These are phyloP conservation scores for Curvularia verruculosa DNA, from an alignment of 2,329 filamentous ascomycete species.

Conservation along the genomic window DNA sequence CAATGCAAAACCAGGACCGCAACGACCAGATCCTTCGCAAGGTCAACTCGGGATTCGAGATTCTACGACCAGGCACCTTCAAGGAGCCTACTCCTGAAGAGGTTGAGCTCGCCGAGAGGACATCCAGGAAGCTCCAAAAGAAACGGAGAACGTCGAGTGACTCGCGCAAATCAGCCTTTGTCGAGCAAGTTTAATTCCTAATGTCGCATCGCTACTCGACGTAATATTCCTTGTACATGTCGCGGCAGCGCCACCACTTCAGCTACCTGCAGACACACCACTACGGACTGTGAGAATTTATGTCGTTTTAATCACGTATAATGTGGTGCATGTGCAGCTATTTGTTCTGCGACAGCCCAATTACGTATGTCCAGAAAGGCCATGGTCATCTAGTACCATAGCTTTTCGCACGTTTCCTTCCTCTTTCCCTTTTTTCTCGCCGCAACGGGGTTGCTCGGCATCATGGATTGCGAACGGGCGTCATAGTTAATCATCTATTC, in stretches of 20 bases:
- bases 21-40: constrained; percentile 48
- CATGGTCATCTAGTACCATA: constrained; percentile 7
- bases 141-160: constrained; percentile 45
- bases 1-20: constrained; percentile 37
- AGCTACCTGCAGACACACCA: constrained; percentile 24
- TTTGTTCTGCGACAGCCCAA: constrained; percentile 14
- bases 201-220: constrained; percentile 17
- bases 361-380: constrained; percentile 17
- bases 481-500: constrained; percentile 13
- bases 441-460: constrained; percentile 14
- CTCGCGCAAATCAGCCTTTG: constrained; percentile 45
- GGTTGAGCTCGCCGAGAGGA: constrained; percentile 38
- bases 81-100: constrained; percentile 40
- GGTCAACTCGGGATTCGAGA: constrained; percentile 52
- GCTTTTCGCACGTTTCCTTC: constrained; percentile 5
- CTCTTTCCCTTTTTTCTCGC: background rate
- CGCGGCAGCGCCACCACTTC: constrained; percentile 29
- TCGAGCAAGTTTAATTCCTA: constrained; percentile 44
- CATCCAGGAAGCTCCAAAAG: constrained; percentile 53
- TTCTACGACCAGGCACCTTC: constrained; percentile 50
- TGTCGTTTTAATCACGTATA: constrained; percentile 35
- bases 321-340: constrained; percentile 24
- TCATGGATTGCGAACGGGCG: constrained; percentile 11
- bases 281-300: constrained; percentile 32
- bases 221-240: constrained; percentile 27